Conservation (phyloP, 257 asterid species). For the Gentiana macrophylla region DNA sequence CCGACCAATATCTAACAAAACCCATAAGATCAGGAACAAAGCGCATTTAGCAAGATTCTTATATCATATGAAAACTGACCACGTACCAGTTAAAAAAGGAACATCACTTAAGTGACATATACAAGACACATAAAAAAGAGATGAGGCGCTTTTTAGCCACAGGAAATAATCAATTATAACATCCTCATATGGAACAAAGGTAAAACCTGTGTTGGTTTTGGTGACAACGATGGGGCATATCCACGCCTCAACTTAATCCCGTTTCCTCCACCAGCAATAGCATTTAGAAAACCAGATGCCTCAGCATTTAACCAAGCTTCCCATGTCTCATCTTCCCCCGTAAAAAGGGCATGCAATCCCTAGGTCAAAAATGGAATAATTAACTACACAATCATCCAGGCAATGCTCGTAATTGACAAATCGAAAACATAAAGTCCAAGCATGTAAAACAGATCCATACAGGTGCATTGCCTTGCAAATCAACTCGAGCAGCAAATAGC, state of each 20-base stretch:
- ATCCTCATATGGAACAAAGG: background rate
- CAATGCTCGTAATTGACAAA: background rate
- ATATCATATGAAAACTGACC: no score
- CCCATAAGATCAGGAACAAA: no score
- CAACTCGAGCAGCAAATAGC: slow-evolving; percentile 96
- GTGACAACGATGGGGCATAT: slow-evolving; percentile 68
- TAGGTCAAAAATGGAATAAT: slow-evolving; percentile 18
- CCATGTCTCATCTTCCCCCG: slow-evolving; percentile 97
- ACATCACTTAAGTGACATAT: no score
- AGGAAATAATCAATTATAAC: no score
- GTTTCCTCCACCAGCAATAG: slow-evolving; percentile 37
- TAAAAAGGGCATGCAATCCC: slow-evolving; percentile 87
- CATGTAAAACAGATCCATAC: slow-evolving; percentile 35
- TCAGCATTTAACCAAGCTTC: slow-evolving; percentile 86
- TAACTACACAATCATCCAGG: slow-evolving; percentile 4
- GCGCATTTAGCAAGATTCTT: no score
- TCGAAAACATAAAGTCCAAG: slow-evolving; percentile 4
- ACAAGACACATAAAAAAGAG: no score
- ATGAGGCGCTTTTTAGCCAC: no score
- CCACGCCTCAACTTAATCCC: slow-evolving; percentile 85
- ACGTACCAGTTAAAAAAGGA: no score
- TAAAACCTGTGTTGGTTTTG: slow-evolving; percentile 85
- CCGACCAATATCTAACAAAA: no score
- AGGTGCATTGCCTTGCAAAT: slow-evolving; percentile 80
- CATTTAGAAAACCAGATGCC: slow-evolving; percentile 61